Evolutionary conservation across 495 filamentous ascomycete species (phyloP).

Genomic region (Letharia columbiana): DNA sequence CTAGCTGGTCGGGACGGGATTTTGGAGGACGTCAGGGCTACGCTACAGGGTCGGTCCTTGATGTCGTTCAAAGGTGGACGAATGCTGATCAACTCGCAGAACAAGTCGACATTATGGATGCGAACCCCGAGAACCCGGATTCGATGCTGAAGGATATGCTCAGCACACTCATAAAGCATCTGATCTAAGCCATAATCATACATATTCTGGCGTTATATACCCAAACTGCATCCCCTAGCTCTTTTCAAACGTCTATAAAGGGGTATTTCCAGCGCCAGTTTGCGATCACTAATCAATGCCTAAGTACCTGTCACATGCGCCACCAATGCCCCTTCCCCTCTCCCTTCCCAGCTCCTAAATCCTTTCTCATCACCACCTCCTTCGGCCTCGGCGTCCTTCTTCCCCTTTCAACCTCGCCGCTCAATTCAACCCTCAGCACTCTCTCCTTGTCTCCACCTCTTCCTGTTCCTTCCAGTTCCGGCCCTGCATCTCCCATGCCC

Average conservation of each 20-base stretch:
- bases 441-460: conserved; percentile 63
- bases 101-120: conserved; percentile 20
- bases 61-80: not conserved
- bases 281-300: not conserved
- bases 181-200: conserved; percentile 9
- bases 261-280: conserved; percentile 5
- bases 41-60: conserved; percentile 52
- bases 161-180: conserved; percentile 19
- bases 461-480: conserved; percentile 53
- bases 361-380: conserved; percentile 16
- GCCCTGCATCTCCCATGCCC: conserved; percentile 60
- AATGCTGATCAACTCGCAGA: conserved; percentile 11
- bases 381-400: conserved; percentile 17
- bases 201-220: not conserved
- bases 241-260: not conserved
- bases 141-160: conserved; percentile 22
- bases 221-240: not conserved
- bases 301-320: not conserved
- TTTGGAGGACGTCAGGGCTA: conserved; percentile 51
- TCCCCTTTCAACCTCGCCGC: conserved; percentile 20
- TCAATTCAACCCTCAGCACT: conserved; percentile 53
- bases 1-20: conserved; percentile 61
- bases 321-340: not conserved
- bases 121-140: conserved; percentile 21
- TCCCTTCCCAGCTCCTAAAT: conserved; percentile 3